Base-by-base conservation (phyloP, 2,329 filamentous ascomycete genomes). In the Hypoxylon sp. region DNA sequence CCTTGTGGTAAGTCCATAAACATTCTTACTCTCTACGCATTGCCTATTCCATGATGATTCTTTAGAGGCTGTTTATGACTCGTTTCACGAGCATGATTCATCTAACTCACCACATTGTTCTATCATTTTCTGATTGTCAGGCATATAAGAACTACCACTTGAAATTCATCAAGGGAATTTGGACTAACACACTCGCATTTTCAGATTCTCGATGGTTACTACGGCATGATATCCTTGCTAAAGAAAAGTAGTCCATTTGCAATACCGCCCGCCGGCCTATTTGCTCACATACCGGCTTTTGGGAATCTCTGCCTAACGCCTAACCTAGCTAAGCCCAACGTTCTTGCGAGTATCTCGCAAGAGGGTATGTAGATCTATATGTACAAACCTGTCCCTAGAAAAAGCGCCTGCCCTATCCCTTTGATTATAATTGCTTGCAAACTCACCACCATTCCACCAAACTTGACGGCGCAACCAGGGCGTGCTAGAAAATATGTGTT, bases 21-120 rank as follows among this genome's bases (percentile, higher is more conserved):
- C 33, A 20, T 8, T n/a, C 17, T n/a, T 6, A 27, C 55, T 31
- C 17, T 6, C 17, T 25, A 14, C 17, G 1, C 7, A 50, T n/a
- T 54, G 30, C 50, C 50, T 25, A 50, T 48, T 11, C 49, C 27
- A 79, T 78, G 77, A 80, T 80, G 77, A 69, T 74, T 75, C 64
- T 73, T 76, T 72, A 76, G 78, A 80, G 77, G 78, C 78, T 80
- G 78, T 80, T 79, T 79, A 79, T 79, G 76, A 79, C 75, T 77
- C 76, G 71, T 63, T 49, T 69, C 59, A 68, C 74, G 76, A 77
- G 73, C 72, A 77, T 80, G 78, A 79, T 79, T 80, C 73, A 73
- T 74, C 68, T 66, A 58, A 67, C 66, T 75, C 72, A 77, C 73
- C 74, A 74, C 69, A 77, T 77, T 78, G 77, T 78, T 79, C 77